Evolutionary conservation across 805 yeast genomes (phyloP).

Genomic region (Candida jianshihensis): DNA sequence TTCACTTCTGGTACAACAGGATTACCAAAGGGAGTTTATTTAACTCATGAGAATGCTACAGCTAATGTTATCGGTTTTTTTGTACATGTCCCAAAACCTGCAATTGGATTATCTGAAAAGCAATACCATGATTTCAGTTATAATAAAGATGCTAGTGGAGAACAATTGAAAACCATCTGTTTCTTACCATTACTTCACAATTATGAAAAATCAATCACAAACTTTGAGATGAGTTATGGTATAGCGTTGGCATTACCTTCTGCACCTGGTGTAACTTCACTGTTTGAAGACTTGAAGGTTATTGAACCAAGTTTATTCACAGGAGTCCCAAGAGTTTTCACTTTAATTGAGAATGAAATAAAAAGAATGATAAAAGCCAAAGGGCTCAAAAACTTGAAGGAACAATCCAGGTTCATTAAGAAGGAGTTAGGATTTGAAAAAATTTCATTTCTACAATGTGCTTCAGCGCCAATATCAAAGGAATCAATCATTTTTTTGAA

Average conservation of each 20-base stretch:
- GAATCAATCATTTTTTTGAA: conserved; percentile 48
- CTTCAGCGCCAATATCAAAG: conserved; percentile 57
- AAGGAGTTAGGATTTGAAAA: conserved; percentile 33
- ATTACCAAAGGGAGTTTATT: conserved; percentile 64
- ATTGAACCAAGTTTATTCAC: conserved; percentile 40
- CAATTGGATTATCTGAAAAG: conserved; percentile 13
- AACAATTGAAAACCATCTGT: conserved; percentile 20
- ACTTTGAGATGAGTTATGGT: conserved; percentile 34
- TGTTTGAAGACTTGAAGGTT: conserved; percentile 44
- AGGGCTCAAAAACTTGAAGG: conserved; percentile 28
- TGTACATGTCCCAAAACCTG: conserved; percentile 22
- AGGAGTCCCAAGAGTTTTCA: conserved; percentile 51
- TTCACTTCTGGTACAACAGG: conserved; percentile 70
- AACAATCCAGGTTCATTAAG: conserved; percentile 22
- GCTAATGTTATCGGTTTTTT: conserved; percentile 28
- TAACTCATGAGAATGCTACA: conserved; percentile 49
- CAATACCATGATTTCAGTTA: conserved; percentile 9
- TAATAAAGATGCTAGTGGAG: conserved; percentile 12
- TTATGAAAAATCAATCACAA: conserved; percentile 42
- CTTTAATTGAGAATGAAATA: conserved; percentile 35
- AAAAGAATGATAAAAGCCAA: conserved; percentile 23
- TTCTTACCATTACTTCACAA: conserved; percentile 55
- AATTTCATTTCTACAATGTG: conserved; percentile 28
- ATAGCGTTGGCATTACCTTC: conserved; percentile 41
- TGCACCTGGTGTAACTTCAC: conserved; percentile 29